Evolutionary conservation across 1,139 yeast species (phyloP), one percentile per base, ranked within the genome.

Genomic region (Pichia sp.): DNA sequence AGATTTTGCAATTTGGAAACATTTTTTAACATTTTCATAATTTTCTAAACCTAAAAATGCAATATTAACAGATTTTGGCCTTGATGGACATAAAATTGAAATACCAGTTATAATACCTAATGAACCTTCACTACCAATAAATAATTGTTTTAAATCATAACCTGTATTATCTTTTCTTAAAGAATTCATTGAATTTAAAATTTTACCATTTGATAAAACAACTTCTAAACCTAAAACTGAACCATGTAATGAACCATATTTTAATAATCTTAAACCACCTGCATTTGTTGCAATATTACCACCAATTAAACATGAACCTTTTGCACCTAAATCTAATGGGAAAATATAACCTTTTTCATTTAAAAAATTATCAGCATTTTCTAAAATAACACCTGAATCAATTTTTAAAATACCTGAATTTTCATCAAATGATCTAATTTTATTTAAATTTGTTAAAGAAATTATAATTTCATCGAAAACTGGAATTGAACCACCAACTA

Each of bases 211-310:
- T 12, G 97, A 87, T 55, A 90, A 69, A 9, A 90, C 97, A 9
- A 81, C 96, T 66, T 90, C 97, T 47, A 90, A 68, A 1, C 98
- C 98, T 40, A 92, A 71, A 0, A 90, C 96, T 29, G 87, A 70
- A 10, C 98, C 98, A 59, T 90, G 98, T 51, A 90, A 74, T 7
- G 96, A 87, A 2, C 97, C 97, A 61, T 89, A 90, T 56, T 96
- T 76, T 55, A 90, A 69, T 48, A 90, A 70, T 60, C 97, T 74
- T 56, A 90, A 73, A 0, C 98, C 98, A 59, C 98, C 97, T 6
- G 98, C 97, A 62, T 90, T 90, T 22, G 97, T 89, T 6, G 97
- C 96, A 35, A 87, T 95, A 48, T 82, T 87, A 50, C 97, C 98
- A 53, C 97, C 97, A 52, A 90, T 83, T 56, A 87, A 95, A 64